phyloP scores from a whole-genome alignment of 331 rosid genomes.

The Malus hybrid region DNA sequence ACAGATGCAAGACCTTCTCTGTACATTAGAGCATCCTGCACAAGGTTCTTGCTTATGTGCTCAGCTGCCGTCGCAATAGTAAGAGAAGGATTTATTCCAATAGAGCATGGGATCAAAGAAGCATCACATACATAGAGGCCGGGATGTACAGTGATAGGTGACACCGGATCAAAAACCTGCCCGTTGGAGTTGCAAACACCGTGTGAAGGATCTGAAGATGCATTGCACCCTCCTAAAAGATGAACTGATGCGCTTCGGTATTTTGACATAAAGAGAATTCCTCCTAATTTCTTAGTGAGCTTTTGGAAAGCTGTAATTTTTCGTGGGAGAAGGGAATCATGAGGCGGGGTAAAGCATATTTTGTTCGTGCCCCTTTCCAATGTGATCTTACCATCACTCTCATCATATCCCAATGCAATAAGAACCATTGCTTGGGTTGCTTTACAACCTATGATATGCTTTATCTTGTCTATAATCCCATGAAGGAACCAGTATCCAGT shows the following conservation, averaged over 20 bases:
- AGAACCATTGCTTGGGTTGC: conserved; percentile 28
- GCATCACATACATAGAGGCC: conserved; percentile 31
- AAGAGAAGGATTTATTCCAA: conserved; percentile 33
- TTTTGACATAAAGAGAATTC: conserved; percentile 28
- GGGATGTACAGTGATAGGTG: conserved; percentile 4
- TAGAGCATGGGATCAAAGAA: conserved; percentile 35
- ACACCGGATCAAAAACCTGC: conserved; percentile 21
- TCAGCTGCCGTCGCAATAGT: conserved; percentile 27
- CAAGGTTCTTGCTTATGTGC: conserved; percentile 24
- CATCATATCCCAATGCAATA: conserved; percentile 28
- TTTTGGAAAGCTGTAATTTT: conserved; percentile 25
- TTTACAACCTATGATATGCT: conserved; percentile 15
- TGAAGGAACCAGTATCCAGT: conserved; percentile 29
- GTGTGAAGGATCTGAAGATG: not conserved
- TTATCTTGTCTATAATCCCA: conserved; percentile 31
- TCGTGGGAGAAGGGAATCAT: conserved; percentile 22
- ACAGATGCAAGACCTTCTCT: not conserved
- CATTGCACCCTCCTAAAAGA: conserved; percentile 22
- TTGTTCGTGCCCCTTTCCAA: conserved; percentile 16
- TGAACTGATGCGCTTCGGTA: conserved; percentile 32
- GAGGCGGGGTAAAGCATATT: conserved; percentile 24
- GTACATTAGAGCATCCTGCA: conserved; percentile 20
- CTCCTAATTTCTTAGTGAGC: conserved; percentile 28
- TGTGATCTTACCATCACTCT: conserved; percentile 25
- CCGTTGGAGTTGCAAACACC: conserved; percentile 33